Conservation (phyloP, 768 basidiomycete genomes). For the Boletus speciosus region DNA sequence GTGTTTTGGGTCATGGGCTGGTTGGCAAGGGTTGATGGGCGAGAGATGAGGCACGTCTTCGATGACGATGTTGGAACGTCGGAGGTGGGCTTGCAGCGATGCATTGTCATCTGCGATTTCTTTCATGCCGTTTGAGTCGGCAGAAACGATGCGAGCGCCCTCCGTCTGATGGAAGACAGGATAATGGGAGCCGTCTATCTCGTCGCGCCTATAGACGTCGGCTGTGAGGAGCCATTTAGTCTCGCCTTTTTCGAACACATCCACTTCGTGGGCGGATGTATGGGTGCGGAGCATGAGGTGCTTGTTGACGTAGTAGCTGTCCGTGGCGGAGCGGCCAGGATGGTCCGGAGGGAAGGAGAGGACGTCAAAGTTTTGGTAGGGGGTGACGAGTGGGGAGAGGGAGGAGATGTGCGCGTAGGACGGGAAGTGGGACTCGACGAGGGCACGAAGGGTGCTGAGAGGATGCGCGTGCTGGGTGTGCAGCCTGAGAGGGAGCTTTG, state of each 20-base stretch:
- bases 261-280: constrained; percentile 97
- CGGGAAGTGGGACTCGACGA: constrained; percentile 83
- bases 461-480: constrained; percentile 81
- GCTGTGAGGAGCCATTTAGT: constrained; percentile 89
- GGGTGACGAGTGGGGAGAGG: constrained; percentile 85
- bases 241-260: constrained; percentile 73
- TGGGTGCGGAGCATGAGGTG: constrained; percentile 93
- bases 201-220: constrained; percentile 97
- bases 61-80: constrained; percentile 74
- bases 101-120: constrained; percentile 72
- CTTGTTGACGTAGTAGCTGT: constrained; percentile 95
- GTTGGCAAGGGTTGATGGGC: constrained; percentile 76
- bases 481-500: constrained; percentile 72
- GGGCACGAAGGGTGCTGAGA: constrained; percentile 74
- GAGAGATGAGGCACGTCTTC: constrained; percentile 80
- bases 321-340: constrained; percentile 84
- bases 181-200: constrained; percentile 95
- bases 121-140: constrained; percentile 52
- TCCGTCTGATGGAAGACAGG: constrained; percentile 99
- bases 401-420: constrained; percentile 71
- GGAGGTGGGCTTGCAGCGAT: constrained; percentile 55
- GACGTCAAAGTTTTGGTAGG: constrained; percentile 92
- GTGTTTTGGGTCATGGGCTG: constrained; percentile 67
- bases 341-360: constrained; percentile 93
- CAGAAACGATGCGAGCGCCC: constrained; percentile 79